These are phyloP conservation scores for Pichia cactophila DNA, from an alignment of 1,139 yeast species.

Conservation along the genomic window DNA sequence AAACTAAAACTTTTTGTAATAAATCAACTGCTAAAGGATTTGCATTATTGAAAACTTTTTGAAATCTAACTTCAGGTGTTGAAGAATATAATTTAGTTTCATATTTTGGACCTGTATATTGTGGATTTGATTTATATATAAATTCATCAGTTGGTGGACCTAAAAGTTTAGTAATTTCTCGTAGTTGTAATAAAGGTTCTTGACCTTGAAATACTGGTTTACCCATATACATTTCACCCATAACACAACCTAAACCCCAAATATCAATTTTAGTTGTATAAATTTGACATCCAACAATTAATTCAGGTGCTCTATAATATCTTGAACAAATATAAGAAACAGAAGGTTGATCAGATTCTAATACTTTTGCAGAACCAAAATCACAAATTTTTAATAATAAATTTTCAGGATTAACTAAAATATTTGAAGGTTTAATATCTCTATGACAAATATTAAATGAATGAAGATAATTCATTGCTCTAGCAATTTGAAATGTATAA, in stretches of 20 bases:
- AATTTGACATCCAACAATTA: slow-evolving; percentile 67
- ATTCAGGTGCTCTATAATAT: slow-evolving; percentile 77
- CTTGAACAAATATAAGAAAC: slow-evolving; percentile 76
- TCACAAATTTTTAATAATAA: slow-evolving; percentile 70
- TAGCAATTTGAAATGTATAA: slow-evolving; percentile 71
- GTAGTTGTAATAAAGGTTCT: slow-evolving; percentile 63
- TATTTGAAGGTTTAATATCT: slow-evolving; percentile 76
- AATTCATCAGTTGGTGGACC: slow-evolving; percentile 70
- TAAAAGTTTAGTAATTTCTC: slow-evolving; percentile 67
- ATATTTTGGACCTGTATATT: slow-evolving; percentile 67
- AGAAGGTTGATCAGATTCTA: slow-evolving; percentile 66
- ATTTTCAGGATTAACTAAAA: slow-evolving; percentile 61
- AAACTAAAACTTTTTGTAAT: slow-evolving; percentile 59
- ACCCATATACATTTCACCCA: slow-evolving; percentile 78
- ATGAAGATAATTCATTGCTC: slow-evolving; percentile 77
- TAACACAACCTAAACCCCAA: slow-evolving; percentile 83
- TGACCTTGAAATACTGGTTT: slow-evolving; percentile 79
- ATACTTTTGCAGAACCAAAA: slow-evolving; percentile 73
- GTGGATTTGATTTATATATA: slow-evolving; percentile 65
- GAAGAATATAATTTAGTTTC: slow-evolving; percentile 62
- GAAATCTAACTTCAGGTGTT: slow-evolving; percentile 50
- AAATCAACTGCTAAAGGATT: slow-evolving; percentile 67
- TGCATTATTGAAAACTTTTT: slow-evolving; percentile 61
- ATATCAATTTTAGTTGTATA: slow-evolving; percentile 76
- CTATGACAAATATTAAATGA: slow-evolving; percentile 75